Evolutionary conservation across 164 flowering plant genomes (phyloP).

Genomic region (Magnolia sinica): DNA sequence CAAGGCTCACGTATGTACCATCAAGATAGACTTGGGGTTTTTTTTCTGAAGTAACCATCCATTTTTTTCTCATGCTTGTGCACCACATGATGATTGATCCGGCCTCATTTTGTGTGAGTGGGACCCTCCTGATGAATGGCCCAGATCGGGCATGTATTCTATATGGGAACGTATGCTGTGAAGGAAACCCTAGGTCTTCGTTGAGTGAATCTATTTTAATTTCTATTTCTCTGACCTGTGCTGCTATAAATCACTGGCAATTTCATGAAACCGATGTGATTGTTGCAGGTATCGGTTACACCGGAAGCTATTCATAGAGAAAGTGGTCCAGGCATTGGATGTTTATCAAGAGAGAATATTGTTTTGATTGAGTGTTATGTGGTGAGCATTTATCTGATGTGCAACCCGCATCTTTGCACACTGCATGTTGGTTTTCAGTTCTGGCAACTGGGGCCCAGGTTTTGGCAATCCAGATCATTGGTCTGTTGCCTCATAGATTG

Average conservation of each 20-base stretch:
- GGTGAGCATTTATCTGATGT: background rate
- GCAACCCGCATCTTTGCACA: no score
- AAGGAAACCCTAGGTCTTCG: background rate
- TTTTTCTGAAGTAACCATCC: no score
- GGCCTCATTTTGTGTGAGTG: background rate
- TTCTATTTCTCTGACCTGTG: background rate
- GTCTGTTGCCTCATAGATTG: no score
- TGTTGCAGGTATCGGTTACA: constrained; percentile 79
- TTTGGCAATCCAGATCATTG: no score
- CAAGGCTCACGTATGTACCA: background rate
- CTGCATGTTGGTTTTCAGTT: no score
- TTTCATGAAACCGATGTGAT: background rate
- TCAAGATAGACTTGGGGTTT: background rate
- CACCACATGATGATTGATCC: background rate
- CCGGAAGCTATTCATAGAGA: constrained; percentile 61
- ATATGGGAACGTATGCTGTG: background rate
- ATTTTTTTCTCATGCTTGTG: background rate
- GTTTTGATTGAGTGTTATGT: constrained; percentile 33
- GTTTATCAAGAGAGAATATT: constrained; percentile 71
- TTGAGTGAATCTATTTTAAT: background rate
- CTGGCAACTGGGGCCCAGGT: no score
- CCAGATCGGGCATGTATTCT: background rate
- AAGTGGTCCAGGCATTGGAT: constrained; percentile 62
- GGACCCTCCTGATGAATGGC: background rate
- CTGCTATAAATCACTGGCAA: background rate